phyloP scores from a whole-genome alignment of 1,284 basidiomycete species.

The Chalciporus piperatoides region DNA sequence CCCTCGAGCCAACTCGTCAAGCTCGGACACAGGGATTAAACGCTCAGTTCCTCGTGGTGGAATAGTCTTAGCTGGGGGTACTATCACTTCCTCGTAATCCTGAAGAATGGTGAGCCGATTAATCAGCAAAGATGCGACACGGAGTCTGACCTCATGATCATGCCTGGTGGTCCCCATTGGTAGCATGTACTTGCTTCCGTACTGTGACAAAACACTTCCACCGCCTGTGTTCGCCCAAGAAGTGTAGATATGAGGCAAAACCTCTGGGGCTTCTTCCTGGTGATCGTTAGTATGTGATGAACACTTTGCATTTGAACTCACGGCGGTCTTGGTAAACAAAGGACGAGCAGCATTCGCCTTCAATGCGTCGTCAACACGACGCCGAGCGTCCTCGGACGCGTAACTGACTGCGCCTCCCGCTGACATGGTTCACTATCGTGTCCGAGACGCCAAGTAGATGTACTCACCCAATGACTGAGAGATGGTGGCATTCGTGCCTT shows the following conservation, averaged over 20 bases:
- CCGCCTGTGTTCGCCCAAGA: conserved; percentile 47
- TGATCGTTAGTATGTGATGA: conserved; percentile 14
- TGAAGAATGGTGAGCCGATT: conserved; percentile 24
- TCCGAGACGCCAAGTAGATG: background rate
- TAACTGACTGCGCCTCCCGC: conserved; percentile 33
- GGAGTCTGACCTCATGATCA: conserved; percentile 53
- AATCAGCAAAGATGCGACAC: background rate
- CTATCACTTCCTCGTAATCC: conserved; percentile 80
- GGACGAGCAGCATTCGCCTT: conserved; percentile 66
- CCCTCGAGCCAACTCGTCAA: conserved; percentile 78
- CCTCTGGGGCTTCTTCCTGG: conserved; percentile 56
- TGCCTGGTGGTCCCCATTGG: conserved; percentile 80
- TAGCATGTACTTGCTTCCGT: conserved; percentile 75
- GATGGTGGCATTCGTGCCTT: background rate
- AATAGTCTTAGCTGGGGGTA: conserved; percentile 82
- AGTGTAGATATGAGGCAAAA: conserved; percentile 90
- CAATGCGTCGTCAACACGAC: conserved; percentile 64
- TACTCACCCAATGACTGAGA: conserved; percentile 14
- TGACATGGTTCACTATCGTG: conserved; percentile 4
- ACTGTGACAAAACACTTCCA: conserved; percentile 70
- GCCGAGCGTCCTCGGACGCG: conserved; percentile 53
- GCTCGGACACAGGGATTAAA: conserved; percentile 68
- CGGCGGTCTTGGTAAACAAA: conserved; percentile 57
- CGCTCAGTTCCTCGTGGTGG: conserved; percentile 76
- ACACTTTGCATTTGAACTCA: conserved; percentile 32